Percentiles rank a stretch among this genome's conserved stretches.
These are phyloP conservation scores for Vigna radiata DNA, from an alignment of 306 rosid genomes.

Conservation along the genomic window DNA sequence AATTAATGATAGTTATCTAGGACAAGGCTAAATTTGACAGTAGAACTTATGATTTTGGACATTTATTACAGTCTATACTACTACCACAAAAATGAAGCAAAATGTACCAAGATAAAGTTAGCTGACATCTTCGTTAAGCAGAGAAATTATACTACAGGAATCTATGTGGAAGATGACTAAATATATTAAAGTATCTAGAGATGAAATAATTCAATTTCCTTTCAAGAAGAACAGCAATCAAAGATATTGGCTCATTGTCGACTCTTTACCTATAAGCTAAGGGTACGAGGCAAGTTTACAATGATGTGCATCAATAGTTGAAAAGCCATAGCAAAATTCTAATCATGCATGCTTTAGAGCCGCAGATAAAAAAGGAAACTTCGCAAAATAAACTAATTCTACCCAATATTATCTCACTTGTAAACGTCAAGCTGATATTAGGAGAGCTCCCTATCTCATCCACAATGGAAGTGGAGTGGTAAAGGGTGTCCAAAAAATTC, in stretches of 20 bases:
- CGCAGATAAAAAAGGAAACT: not conserved
- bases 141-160: constrained; percentile 10
- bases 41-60: constrained; percentile 17
- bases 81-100: not conserved
- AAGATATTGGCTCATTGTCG: not conserved
- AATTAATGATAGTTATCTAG: constrained; percentile 22
- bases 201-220: constrained; percentile 25
- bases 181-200: not conserved
- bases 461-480: not conserved
- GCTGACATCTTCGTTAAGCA: constrained; percentile 25
- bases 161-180: not conserved
- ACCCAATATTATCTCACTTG: constrained; percentile 14
- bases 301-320: not conserved
- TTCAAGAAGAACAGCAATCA: not conserved
- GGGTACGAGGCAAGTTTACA: not conserved
- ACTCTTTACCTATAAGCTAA: constrained; percentile 4
- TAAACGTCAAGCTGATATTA: not conserved
- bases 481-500: no score
- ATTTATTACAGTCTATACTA: not conserved
- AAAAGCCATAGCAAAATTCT: not conserved
- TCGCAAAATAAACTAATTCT: not conserved
- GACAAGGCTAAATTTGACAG: constrained; percentile 19
- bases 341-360: not conserved
- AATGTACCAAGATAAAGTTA: constrained; percentile 4
- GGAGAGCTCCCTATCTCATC: not conserved